Evolutionary conservation across 2,329 filamentous ascomycete species (phyloP).

Genomic region (Pseudogymnoascus sp.): DNA sequence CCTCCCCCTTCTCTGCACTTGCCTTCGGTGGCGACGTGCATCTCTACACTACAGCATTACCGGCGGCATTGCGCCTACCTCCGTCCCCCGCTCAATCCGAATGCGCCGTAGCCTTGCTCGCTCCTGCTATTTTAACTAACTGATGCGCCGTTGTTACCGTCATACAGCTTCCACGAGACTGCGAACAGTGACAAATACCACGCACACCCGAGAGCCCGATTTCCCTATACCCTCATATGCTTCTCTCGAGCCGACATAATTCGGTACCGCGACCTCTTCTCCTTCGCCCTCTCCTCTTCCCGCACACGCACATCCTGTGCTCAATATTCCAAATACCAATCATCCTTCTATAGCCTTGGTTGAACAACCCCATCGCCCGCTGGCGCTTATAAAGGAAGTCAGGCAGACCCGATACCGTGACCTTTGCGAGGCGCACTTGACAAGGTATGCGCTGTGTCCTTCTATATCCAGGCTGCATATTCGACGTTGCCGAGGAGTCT

Average conservation of each 20-base stretch:
- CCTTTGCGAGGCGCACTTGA: background rate
- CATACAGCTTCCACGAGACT: constrained; percentile 1
- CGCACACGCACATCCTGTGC: constrained; percentile 1
- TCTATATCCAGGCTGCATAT: background rate
- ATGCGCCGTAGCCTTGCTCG: background rate
- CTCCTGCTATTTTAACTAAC: constrained; percentile 4
- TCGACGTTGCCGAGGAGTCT: background rate
- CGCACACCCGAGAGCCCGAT: background rate
- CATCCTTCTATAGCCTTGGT: background rate
- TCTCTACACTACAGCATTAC: background rate
- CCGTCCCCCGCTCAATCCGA: background rate
- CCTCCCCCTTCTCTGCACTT: background rate
- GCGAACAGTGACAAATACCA: constrained; percentile 6
- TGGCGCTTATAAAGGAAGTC: constrained; percentile 3
- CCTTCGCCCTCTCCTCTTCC: background rate
- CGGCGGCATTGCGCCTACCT: background rate
- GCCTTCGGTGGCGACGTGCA: constrained; percentile 2
- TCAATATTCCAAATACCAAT: background rate
- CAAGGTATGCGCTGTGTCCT: constrained; percentile 1
- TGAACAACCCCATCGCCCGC: background rate
- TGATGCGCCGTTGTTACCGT: background rate
- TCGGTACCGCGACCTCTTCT: background rate
- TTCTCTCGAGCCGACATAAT: constrained; percentile 2
- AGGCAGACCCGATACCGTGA: background rate
- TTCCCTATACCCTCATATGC: background rate